Evolutionary conservation across 805 yeast genomes (phyloP).

Genomic region (Candida maris): DNA sequence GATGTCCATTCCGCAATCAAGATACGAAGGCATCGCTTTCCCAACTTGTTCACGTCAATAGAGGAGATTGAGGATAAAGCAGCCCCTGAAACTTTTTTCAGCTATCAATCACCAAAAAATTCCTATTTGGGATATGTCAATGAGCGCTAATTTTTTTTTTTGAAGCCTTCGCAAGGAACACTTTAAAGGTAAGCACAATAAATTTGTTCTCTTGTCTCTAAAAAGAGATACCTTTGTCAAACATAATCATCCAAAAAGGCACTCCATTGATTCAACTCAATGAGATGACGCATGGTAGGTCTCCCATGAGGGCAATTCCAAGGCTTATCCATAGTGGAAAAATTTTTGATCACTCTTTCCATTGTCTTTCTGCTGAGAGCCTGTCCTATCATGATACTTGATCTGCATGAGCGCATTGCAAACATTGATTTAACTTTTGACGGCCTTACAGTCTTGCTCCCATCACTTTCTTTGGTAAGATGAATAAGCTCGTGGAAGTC

Average conservation of each 20-base stretch:
- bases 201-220: no score
- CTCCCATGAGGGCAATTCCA: constrained; percentile 98
- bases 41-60: no score
- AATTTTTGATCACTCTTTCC: constrained; percentile 62
- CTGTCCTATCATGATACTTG: constrained; percentile 91
- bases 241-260: constrained; percentile 43
- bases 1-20: no score
- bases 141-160: neutral
- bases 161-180: no score
- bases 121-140: constrained; percentile 2
- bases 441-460: constrained; percentile 47
- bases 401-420: constrained; percentile 94
- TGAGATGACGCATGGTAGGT: constrained; percentile 91
- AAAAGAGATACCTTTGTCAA: neutral
- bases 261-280: constrained; percentile 51
- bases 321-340: constrained; percentile 78
- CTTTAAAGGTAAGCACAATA: no score
- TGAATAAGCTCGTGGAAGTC: constrained; percentile 80
- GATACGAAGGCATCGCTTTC: no score
- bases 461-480: constrained; percentile 54
- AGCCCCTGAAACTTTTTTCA: no score
- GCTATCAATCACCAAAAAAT: neutral
- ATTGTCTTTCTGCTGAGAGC: constrained; percentile 56
- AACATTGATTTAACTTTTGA: constrained; percentile 78
- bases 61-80: no score